Percentiles rank a stretch among this genome's conserved stretches.
Conservation (phyloP, 164 flowering plant species). For the Cinnamomum micranthum region DNA sequence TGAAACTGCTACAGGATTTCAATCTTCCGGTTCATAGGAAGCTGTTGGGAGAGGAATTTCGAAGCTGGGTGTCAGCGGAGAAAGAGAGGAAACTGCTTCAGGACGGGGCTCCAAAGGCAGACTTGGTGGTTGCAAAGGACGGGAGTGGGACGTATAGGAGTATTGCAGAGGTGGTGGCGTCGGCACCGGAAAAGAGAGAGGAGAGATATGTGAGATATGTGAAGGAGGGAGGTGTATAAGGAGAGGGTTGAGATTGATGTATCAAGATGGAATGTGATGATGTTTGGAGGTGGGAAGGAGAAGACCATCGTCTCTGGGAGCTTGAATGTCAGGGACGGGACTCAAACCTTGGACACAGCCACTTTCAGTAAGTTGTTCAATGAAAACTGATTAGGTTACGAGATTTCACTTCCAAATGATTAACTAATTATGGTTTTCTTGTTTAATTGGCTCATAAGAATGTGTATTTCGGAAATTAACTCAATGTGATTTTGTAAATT, state of each 20-base stretch:
- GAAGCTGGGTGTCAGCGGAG: slow-evolving; percentile 9
- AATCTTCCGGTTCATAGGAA: slow-evolving; percentile 46
- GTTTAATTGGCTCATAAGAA: not conserved
- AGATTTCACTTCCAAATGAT: too few relatives aligned
- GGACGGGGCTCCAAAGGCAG: slow-evolving; percentile 24
- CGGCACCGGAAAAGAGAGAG: slow-evolving; percentile 42
- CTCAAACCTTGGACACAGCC: slow-evolving; percentile 60
- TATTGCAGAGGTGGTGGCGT: slow-evolving; percentile 38
- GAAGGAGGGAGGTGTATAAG: slow-evolving; percentile 47
- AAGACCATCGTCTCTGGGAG: slow-evolving; percentile 54
- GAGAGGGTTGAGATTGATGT: slow-evolving; percentile 55
- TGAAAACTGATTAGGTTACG: too few relatives aligned
- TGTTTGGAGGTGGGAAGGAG: slow-evolving; percentile 60
- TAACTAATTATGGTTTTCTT: too few relatives aligned
- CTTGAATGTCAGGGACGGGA: slow-evolving; percentile 58
- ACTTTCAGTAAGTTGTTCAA: slow-evolving; percentile 47
- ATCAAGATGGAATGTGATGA: slow-evolving; percentile 58
- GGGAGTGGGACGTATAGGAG: slow-evolving; percentile 41
- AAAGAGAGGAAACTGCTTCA: slow-evolving; percentile 49
- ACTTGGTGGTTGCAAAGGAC: slow-evolving; percentile 43
- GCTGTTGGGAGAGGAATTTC: slow-evolving; percentile 7
- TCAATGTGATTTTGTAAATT: not conserved
- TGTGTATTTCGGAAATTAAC: not conserved
- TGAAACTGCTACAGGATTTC: slow-evolving; percentile 25
- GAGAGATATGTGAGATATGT: slow-evolving; percentile 50